These are phyloP conservation scores for Wolfiporia cocos DNA, from an alignment of 1,284 basidiomycete genomes.

Conservation along the genomic window DNA sequence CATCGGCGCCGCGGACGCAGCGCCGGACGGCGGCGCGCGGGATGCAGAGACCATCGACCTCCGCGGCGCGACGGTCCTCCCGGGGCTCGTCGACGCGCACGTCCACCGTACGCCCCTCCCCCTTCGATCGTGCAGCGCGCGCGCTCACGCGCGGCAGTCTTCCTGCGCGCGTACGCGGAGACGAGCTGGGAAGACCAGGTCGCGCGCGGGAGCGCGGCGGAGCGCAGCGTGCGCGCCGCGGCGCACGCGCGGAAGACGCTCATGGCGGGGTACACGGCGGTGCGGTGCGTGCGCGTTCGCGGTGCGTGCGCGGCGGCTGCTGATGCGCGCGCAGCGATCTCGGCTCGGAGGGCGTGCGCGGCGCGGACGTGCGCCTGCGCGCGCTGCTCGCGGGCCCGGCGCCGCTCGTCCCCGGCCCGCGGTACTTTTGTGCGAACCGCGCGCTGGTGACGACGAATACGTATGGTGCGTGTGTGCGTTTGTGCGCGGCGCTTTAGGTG, in stretches of 20 bases:
- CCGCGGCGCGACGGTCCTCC: slow-evolving; percentile 42
- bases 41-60: slow-evolving; percentile 35
- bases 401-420: slow-evolving; percentile 52
- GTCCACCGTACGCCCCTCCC: slow-evolving; percentile 41
- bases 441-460: slow-evolving; percentile 58
- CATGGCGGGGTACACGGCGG: slow-evolving; percentile 61
- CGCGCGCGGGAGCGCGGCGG: slow-evolving; percentile 41
- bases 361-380: slow-evolving; percentile 55
- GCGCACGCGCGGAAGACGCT: slow-evolving; percentile 55
- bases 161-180: slow-evolving; percentile 51
- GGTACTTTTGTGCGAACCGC: slow-evolving; percentile 57
- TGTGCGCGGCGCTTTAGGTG: neutral
- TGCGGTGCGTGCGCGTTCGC: slow-evolving; percentile 33
- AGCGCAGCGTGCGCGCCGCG: slow-evolving; percentile 40
- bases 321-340: slow-evolving; percentile 40
- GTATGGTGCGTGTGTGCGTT: slow-evolving; percentile 43
- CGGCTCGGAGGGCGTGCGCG: slow-evolving; percentile 59
- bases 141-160: too few species aligned
- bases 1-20: slow-evolving; percentile 24
- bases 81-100: slow-evolving; percentile 61
- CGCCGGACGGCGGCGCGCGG: slow-evolving; percentile 2
- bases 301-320: neutral
- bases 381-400: slow-evolving; percentile 47
- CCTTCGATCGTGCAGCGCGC: too few species aligned
- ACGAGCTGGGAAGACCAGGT: slow-evolving; percentile 57